These are phyloP conservation scores for Tolypocladium nubicola DNA, from an alignment of 2,329 filamentous ascomycete species.

Conservation along the genomic window DNA sequence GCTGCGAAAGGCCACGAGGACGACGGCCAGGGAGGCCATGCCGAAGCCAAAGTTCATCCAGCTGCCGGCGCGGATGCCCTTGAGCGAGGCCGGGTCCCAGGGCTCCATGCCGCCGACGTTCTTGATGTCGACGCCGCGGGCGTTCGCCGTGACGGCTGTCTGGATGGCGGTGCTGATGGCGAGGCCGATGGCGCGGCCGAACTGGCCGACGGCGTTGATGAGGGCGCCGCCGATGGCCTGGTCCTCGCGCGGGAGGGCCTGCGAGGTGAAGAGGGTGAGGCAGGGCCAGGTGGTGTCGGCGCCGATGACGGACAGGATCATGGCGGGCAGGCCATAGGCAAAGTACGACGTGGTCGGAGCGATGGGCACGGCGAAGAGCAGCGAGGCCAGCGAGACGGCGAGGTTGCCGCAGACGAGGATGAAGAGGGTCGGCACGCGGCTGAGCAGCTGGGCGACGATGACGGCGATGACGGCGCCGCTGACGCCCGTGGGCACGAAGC, in stretches of 20 bases:
- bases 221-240: constrained; percentile 59
- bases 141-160: constrained; percentile 45
- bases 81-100: constrained; percentile 36
- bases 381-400: constrained; percentile 40
- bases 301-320: constrained; percentile 54
- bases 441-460: constrained; percentile 43
- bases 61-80: constrained; percentile 36
- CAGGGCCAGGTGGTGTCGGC: constrained; percentile 58
- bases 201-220: constrained; percentile 55
- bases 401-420: constrained; percentile 48
- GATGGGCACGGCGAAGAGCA: constrained; percentile 56
- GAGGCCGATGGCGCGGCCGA: constrained; percentile 55
- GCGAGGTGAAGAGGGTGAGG: constrained; percentile 55
- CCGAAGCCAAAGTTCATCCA: constrained; percentile 44
- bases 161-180: constrained; percentile 57
- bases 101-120: constrained; percentile 27
- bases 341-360: constrained; percentile 52
- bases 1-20: constrained; percentile 37
- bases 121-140: constrained; percentile 31
- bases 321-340: constrained; percentile 55
- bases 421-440: constrained; percentile 45
- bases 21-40: constrained; percentile 29
- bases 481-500: constrained; percentile 57
- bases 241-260: constrained; percentile 49
- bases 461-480: constrained; percentile 47